Percentiles rank a stretch among this genome's conserved stretches.
These are phyloP conservation scores for Saccharomycopsis amapae DNA, from an alignment of 805 yeast species.

Conservation along the genomic window DNA sequence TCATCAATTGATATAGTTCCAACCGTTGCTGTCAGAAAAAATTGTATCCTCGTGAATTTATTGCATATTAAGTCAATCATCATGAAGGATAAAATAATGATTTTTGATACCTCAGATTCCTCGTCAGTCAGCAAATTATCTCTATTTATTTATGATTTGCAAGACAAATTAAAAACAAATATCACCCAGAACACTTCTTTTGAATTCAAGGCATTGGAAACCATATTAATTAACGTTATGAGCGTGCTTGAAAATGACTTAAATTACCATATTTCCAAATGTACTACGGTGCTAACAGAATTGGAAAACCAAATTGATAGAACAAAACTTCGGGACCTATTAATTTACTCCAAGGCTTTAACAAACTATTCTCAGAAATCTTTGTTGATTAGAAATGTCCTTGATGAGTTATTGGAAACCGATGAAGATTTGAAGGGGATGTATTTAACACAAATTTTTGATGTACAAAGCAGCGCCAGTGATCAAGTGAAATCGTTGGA, in stretches of 20 bases:
- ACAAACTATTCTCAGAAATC: slow-evolving; percentile 82
- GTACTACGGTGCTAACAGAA: slow-evolving; percentile 65
- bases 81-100: slow-evolving; percentile 59
- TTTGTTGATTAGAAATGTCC: slow-evolving; percentile 67
- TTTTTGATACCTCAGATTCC: slow-evolving; percentile 64
- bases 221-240: slow-evolving; percentile 74
- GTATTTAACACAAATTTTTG: slow-evolving; percentile 44
- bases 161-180: slow-evolving; percentile 28
- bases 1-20: slow-evolving; percentile 74
- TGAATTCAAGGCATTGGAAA: slow-evolving; percentile 86
- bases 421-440: slow-evolving; percentile 83
- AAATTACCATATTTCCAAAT: slow-evolving; percentile 73
- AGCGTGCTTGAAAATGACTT: slow-evolving; percentile 77
- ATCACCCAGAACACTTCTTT: slow-evolving; percentile 55
- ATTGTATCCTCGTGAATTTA: slow-evolving; percentile 64
- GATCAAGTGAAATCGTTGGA: too few relatives aligned
- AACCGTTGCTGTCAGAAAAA: slow-evolving; percentile 64
- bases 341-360: slow-evolving; percentile 79
- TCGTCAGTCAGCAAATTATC: slow-evolving; percentile 44
- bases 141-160: slow-evolving; percentile 76
- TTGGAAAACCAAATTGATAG: slow-evolving; percentile 79
- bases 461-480: too few relatives aligned
- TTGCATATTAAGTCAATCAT: slow-evolving; percentile 75
- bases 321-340: slow-evolving; percentile 64
- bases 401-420: slow-evolving; percentile 78